Evolutionary conservation across 2,329 filamentous ascomycete genomes (phyloP).

Genomic region (Curvularia sp.): DNA sequence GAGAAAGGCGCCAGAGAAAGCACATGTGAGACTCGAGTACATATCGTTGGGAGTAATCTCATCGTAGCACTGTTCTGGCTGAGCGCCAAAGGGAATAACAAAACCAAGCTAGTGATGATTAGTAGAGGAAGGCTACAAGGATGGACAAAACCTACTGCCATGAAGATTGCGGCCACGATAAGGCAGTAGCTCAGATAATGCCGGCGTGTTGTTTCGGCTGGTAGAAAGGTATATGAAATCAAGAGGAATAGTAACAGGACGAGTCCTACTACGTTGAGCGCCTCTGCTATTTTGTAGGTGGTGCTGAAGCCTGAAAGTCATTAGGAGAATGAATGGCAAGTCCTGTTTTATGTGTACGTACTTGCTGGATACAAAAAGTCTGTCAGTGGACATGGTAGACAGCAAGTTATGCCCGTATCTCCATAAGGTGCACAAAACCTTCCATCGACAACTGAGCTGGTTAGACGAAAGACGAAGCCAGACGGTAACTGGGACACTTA

Average conservation of each 20-base stretch:
- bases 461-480: constrained; percentile 38
- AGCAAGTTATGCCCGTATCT: constrained; percentile 68
- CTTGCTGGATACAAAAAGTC: constrained; percentile 73
- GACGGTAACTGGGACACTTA: constrained; percentile 54
- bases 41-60: constrained; percentile 93
- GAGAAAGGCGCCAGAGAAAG: constrained; percentile 84
- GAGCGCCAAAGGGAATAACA: constrained; percentile 80
- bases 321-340: constrained; percentile 15
- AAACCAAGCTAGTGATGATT: constrained; percentile 74
- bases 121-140: constrained; percentile 5
- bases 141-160: constrained; percentile 69
- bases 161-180: constrained; percentile 74
- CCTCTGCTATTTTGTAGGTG: constrained; percentile 74
- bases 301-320: constrained; percentile 56
- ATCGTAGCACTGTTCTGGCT: constrained; percentile 84
- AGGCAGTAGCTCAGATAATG: constrained; percentile 94
- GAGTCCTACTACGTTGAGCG: constrained; percentile 78
- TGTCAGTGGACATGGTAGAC: constrained; percentile 86
- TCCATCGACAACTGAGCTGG: constrained; percentile 57
- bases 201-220: constrained; percentile 85
- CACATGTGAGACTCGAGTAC: constrained; percentile 80
- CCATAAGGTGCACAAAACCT: constrained; percentile 64
- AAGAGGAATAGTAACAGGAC: constrained; percentile 77
- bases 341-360: constrained; percentile 43
- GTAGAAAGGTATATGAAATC: constrained; percentile 78